phyloP scores from a whole-genome alignment of 1,139 yeast species.

The Taphrina deformans region DNA sequence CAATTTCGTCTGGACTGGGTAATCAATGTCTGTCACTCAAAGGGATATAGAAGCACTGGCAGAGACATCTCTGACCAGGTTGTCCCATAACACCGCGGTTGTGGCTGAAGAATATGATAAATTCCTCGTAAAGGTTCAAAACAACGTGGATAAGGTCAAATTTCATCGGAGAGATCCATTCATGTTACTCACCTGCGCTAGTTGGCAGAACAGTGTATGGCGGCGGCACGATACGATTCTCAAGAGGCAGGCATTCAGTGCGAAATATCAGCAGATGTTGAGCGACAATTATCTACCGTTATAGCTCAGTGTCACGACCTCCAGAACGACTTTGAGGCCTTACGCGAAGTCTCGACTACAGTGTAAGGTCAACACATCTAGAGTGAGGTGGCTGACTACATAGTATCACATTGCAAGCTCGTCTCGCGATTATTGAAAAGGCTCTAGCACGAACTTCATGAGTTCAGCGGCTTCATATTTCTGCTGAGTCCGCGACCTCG shows the following conservation, averaged over 20 bases:
- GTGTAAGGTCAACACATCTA: too few relatives aligned
- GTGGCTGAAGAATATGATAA: conserved; percentile 12
- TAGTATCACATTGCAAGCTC: not conserved
- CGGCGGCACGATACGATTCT: conserved; percentile 18
- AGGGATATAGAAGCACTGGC: conserved; percentile 14
- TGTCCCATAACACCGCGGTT: conserved; percentile 6
- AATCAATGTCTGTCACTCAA: not conserved
- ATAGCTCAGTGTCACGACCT: conserved; percentile 21
- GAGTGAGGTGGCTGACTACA: too few relatives aligned
- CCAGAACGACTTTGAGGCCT: conserved; percentile 13
- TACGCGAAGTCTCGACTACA: not conserved
- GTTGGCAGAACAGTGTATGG: conserved; percentile 22
- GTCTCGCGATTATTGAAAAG: not conserved
- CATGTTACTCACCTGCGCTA: not conserved
- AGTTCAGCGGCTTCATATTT: too few relatives aligned
- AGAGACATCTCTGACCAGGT: conserved; percentile 13
- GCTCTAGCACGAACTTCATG: not conserved
- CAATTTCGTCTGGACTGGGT: too few relatives aligned
- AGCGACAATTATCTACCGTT: conserved; percentile 8
- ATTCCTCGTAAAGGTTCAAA: not conserved
- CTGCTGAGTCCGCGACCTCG: too few relatives aligned
- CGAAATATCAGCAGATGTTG: conserved; percentile 5
- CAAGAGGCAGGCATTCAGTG: conserved; percentile 13
- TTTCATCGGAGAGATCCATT: not conserved
- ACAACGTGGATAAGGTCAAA: conserved; percentile 7